These are phyloP conservation scores for Aureobasidium vineae DNA, from an alignment of 2,329 filamentous ascomycete species.

Conservation along the genomic window DNA sequence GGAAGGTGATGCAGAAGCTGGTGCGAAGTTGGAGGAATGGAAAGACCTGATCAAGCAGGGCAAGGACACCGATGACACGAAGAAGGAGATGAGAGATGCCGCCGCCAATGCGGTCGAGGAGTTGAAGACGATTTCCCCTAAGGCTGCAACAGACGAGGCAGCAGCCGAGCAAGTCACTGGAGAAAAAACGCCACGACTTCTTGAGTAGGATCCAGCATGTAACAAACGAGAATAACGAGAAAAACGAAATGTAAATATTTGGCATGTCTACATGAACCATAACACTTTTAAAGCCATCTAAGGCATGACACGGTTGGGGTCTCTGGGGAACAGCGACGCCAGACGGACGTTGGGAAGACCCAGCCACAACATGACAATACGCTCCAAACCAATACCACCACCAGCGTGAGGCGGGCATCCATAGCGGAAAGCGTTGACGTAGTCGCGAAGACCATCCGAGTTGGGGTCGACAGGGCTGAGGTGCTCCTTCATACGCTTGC, in stretches of 20 bases:
- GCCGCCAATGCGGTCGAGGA: constrained; percentile 31
- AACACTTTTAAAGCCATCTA: constrained; percentile 31
- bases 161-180: not conserved
- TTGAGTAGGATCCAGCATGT: not conserved
- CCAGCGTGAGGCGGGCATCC: constrained; percentile 64
- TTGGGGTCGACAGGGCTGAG: constrained; percentile 58
- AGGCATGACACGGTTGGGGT: constrained; percentile 56
- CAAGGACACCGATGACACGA: constrained; percentile 31
- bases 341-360: constrained; percentile 63
- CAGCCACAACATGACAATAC: constrained; percentile 66
- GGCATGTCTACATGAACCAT: constrained; percentile 10
- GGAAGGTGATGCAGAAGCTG: constrained; percentile 32
- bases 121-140: not conserved
- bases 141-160: not conserved
- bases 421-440: constrained; percentile 63
- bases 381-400: constrained; percentile 64
- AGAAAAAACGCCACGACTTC: not conserved
- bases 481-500: constrained; percentile 58
- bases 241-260: not conserved
- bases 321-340: constrained; percentile 62
- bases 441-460: constrained; percentile 60
- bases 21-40: constrained; percentile 33
- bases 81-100: constrained; percentile 34
- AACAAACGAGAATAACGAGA: not conserved
- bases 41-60: constrained; percentile 36